These are phyloP conservation scores for Phalaenopsis hybrid DNA, from an alignment of 116 monocot species.

Conservation along the genomic window DNA sequence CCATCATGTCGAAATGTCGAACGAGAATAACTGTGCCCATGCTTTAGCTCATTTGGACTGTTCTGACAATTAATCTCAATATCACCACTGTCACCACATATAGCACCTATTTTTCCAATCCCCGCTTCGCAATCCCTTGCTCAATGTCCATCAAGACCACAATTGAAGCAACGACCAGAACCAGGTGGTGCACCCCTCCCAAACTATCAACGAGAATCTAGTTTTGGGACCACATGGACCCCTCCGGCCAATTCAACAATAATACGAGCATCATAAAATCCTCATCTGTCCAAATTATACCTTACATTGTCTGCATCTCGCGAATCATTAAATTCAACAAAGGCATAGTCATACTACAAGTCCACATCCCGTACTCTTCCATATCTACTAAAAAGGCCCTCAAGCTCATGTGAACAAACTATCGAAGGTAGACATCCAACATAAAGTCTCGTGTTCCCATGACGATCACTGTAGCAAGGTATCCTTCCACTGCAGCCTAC, in stretches of 20 bases:
- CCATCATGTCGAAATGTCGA: too few relatives aligned
- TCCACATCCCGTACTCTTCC: constrained; percentile 99
- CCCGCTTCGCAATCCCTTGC: constrained; percentile 92
- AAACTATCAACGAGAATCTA: too few relatives aligned
- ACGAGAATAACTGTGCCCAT: too few relatives aligned
- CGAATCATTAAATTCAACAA: constrained; percentile 29
- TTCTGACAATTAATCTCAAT: too few relatives aligned
- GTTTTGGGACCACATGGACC: too few relatives aligned
- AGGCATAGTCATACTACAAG: constrained; percentile 97
- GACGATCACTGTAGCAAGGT: constrained; percentile 85
- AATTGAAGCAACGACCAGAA: constrained; percentile 61
- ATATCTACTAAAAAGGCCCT: constrained; percentile 87
- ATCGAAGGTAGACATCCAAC: constrained; percentile 81
- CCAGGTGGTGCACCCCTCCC: too few relatives aligned
- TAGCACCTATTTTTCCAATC: constrained; percentile 99
- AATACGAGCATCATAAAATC: too few relatives aligned
- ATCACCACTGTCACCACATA: constrained; percentile 84
- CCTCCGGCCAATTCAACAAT: too few relatives aligned
- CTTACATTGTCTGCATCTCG: too few relatives aligned
- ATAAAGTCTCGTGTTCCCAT: constrained; percentile 70
- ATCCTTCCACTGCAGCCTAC: constrained; percentile 28
- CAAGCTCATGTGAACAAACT: constrained; percentile 76
- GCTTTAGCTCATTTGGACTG: too few relatives aligned
- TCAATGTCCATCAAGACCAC: constrained; percentile 98
- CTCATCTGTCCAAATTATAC: too few relatives aligned